Evolutionary conservation across 306 rosid genomes (phyloP).

Genomic region (Calophaca sinica): DNA sequence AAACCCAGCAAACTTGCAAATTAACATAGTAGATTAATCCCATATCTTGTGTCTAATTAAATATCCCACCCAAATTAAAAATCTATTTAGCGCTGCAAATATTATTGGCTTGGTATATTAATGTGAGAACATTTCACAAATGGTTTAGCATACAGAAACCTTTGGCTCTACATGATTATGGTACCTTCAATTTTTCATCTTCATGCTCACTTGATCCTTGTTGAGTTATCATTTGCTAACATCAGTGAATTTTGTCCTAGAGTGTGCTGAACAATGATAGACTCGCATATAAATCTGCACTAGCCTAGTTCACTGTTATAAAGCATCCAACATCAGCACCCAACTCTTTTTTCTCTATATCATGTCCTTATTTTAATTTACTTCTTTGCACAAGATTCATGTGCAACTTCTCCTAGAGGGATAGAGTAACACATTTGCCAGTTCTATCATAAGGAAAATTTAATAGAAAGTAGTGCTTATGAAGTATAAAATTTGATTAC

Average conservation of each 20-base stretch:
- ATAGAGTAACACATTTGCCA: no score
- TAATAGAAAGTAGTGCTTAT: no score
- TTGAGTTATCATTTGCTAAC: conserved; percentile 42
- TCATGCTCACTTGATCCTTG: conserved; percentile 52
- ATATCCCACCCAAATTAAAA: background rate
- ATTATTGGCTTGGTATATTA: background rate
- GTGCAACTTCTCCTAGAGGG: background rate
- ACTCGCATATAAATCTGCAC: conserved; percentile 45
- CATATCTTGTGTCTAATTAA: background rate
- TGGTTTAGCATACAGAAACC: no score
- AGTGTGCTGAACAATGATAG: conserved; percentile 28
- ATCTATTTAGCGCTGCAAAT: background rate
- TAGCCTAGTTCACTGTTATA: conserved; percentile 32
- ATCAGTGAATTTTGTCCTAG: conserved; percentile 49
- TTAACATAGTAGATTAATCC: background rate
- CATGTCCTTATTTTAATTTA: background rate
- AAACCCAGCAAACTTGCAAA: background rate
- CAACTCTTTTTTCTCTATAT: background rate
- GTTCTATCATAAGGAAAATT: no score
- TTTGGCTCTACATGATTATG: background rate
- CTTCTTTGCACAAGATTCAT: conserved; percentile 39
- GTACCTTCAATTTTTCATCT: conserved; percentile 47
- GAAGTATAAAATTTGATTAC: no score
- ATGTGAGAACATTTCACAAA: conserved; percentile 8
- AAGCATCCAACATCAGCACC: conserved; percentile 7